These are phyloP conservation scores for Adiantum capillusveneris DNA, from an alignment of 75 land plant species.

Conservation along the genomic window DNA sequence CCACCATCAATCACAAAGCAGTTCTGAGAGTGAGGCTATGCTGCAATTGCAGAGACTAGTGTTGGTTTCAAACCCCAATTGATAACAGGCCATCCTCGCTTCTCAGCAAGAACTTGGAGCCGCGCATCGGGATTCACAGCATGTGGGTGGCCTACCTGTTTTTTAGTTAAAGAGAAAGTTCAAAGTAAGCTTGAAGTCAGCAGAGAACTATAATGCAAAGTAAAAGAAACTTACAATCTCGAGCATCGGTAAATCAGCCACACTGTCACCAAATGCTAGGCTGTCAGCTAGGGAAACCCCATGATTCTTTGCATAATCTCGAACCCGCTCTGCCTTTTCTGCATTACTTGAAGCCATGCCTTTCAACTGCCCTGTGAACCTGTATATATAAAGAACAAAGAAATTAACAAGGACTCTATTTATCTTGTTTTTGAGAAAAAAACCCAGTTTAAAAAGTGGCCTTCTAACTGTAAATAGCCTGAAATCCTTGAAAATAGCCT, in stretches of 20 bases:
- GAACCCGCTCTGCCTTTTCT: constrained; percentile 24
- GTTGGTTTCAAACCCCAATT: constrained; percentile 13
- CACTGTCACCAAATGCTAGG: constrained; percentile 29
- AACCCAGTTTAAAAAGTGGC: no score
- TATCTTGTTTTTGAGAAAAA: no score
- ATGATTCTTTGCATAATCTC: constrained; percentile 12
- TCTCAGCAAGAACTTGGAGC: constrained; percentile 16
- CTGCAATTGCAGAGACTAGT: not conserved
- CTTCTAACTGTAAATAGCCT: not conserved
- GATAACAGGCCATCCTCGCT: constrained; percentile 23
- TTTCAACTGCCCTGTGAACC: constrained; percentile 26
- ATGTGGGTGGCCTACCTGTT: constrained; percentile 22
- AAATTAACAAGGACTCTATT: no score
- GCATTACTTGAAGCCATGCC: constrained; percentile 22
- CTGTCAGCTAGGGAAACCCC: constrained; percentile 17
- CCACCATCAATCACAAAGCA: no score
- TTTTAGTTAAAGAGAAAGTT: not conserved
- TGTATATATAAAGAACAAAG: constrained; percentile 5
- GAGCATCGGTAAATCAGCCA: constrained; percentile 28
- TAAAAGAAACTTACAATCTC: constrained; percentile 11
- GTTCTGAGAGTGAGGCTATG: not conserved
- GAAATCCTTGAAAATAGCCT: constrained; percentile 3
- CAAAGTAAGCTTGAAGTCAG: no score
- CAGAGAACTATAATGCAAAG: not conserved
- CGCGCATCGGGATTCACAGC: constrained; percentile 27